Conservation (phyloP, 176 grass and related monocot species). For the Phoenix roebelenii region DNA sequence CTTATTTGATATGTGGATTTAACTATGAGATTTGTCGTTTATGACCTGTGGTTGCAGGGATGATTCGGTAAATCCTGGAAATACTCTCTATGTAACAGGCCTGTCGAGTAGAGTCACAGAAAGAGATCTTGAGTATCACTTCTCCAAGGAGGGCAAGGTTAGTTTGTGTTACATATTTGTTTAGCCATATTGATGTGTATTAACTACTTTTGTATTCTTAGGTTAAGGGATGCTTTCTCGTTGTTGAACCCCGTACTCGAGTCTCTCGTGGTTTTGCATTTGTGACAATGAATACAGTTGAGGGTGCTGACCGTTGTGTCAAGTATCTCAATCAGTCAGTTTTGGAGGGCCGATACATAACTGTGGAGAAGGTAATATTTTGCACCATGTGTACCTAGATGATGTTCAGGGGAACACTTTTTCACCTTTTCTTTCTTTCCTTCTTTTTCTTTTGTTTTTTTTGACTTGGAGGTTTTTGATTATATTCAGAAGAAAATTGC, state of each 20-base stretch:
- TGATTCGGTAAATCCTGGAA: constrained; percentile 32
- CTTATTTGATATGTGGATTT: too few relatives aligned
- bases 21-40: not conserved
- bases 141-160: constrained; percentile 37
- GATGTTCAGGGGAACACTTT: not conserved
- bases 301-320: constrained; percentile 56
- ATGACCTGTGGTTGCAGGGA: not conserved
- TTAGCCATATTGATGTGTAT: not conserved
- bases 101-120: constrained; percentile 32
- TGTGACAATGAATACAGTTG: constrained; percentile 65
- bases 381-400: not conserved
- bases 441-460: constrained; percentile 6
- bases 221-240: constrained; percentile 54
- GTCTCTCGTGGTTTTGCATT: constrained; percentile 93
- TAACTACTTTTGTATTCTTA: constrained; percentile 2
- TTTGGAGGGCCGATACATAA: constrained; percentile 79
- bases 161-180: not conserved
- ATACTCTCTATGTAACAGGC: constrained; percentile 35
- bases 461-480: constrained; percentile 7
- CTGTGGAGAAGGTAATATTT: constrained; percentile 76
- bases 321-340: constrained; percentile 75
- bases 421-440: not conserved
- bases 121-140: constrained; percentile 22
- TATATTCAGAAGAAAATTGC: constrained; percentile 19
- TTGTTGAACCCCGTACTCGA: constrained; percentile 70